Evolutionary conservation across 345 rosid genomes (phyloP).

Genomic region (Euphorbia tirucalli): DNA sequence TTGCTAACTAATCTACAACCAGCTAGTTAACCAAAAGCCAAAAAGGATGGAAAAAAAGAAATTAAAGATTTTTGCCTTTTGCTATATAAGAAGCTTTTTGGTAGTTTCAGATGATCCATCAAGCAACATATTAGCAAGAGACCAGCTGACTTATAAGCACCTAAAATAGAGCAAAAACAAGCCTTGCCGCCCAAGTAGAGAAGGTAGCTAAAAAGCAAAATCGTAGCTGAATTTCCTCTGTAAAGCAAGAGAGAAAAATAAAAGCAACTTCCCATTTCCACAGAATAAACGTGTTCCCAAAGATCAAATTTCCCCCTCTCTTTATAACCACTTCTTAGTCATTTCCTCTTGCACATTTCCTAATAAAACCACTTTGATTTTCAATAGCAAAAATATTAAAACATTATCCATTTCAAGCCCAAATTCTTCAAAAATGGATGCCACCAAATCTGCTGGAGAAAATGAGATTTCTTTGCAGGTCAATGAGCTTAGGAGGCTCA

Average conservation of each 20-base stretch:
- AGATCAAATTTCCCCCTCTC: conserved; percentile 29
- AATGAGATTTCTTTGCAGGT: conserved; percentile 48
- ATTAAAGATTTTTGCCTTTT: background rate
- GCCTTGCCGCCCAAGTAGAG: conserved; percentile 26
- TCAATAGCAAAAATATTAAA: too few species aligned
- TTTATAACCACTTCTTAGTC: background rate
- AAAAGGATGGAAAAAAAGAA: background rate
- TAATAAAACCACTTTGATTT: too few species aligned
- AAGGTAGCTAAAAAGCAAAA: too few species aligned
- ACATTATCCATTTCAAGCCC: background rate
- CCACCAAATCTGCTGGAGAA: conserved; percentile 31
- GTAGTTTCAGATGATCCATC: background rate
- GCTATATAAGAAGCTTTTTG: conserved; percentile 14
- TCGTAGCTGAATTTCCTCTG: background rate
- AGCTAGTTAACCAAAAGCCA: too few species aligned
- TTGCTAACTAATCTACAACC: too few species aligned
- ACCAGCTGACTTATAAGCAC: conserved; percentile 1
- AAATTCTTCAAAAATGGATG: conserved; percentile 28
- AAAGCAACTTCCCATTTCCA: conserved; percentile 35
- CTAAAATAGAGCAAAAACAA: background rate
- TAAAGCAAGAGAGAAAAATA: conserved; percentile 23
- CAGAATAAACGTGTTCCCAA: conserved; percentile 41
- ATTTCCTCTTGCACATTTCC: background rate
- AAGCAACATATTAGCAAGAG: conserved; percentile 10
- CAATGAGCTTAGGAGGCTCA: conserved; percentile 40